These are phyloP conservation scores for Sphaerobolus stellatus DNA, from an alignment of 1,284 basidiomycete species.

Conservation along the genomic window DNA sequence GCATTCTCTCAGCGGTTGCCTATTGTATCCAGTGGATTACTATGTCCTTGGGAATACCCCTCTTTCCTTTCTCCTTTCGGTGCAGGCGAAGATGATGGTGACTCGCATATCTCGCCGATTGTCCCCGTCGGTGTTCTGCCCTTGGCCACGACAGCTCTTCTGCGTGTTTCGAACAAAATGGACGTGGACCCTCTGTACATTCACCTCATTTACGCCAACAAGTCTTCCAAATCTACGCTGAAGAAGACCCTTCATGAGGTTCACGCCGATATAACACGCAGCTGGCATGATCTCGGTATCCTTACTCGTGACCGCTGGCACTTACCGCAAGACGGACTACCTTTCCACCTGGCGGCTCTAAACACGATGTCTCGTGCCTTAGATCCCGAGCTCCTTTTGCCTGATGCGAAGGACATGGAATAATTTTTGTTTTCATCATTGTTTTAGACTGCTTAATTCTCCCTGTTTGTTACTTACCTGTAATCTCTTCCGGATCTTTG, in stretches of 20 bases:
- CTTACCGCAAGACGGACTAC: conserved; percentile 38
- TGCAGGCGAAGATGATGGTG: conserved; percentile 22
- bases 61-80: conserved; percentile 20
- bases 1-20: conserved; percentile 39
- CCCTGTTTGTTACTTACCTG: not conserved
- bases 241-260: conserved; percentile 38
- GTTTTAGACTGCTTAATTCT: not conserved
- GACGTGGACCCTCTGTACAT: conserved; percentile 53
- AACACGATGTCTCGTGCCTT: conserved; percentile 46
- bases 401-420: conserved; percentile 4
- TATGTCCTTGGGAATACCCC: conserved; percentile 26
- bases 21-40: conserved; percentile 37
- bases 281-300: conserved; percentile 64
- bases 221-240: conserved; percentile 41
- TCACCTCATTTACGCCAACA: conserved; percentile 54
- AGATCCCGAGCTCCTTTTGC: not conserved
- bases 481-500: conserved; percentile 1
- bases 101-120: conserved; percentile 12
- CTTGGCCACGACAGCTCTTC: conserved; percentile 53
- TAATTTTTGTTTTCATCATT: not conserved
- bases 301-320: conserved; percentile 52
- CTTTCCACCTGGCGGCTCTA: conserved; percentile 67
- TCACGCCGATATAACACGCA: conserved; percentile 59
- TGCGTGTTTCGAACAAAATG: conserved; percentile 44
- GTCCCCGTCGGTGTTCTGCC: conserved; percentile 47